Base-by-base conservation (phyloP, 2,329 filamentous ascomycete species). In the Pseudogymnoascus sp. region DNA sequence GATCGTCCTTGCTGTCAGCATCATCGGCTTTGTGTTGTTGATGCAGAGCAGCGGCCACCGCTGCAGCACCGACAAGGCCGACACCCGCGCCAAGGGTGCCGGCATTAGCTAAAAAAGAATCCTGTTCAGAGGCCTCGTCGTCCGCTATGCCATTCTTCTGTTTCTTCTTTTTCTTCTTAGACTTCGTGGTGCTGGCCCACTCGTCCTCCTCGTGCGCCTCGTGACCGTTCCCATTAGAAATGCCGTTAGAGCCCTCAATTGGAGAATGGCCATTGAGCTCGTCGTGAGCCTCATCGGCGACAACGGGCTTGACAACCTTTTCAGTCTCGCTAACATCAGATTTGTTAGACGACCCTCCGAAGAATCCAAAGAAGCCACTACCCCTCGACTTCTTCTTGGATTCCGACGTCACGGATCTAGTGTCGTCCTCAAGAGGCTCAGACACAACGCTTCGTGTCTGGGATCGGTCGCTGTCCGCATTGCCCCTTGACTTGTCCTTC, bases 41-140 rank as follows among this genome's bases (percentile, higher is more conserved):
- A 37, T 71, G 70, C 68, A 72, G 72, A 70, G 71, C 69, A 73
- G 75, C 76, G 71, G 69, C 68, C 69, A 71, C 69, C 66, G 71
- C 71, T 67, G 75, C 79, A 73, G 77, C 79, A 75, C 80, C 79
- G 77, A 78, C 80, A 75, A 82, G 73, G 82, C 85, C 85, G 84
- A 78, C 85, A 87, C 84, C 84, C 80, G 81, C 83, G 84, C 84
- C 84, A 84, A 82, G 79, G 81, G 81, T 87, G 81, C 78, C 84
- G 84, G 85, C 83, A 80, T 83, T 84, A 87, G 76, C 85, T 87
- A 87, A 86, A 86, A 87, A 87, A 87, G 84, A 84, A 77, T 81
- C 75, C 74, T 77, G 76, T 62, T 71, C 71, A 16, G 68, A 68
- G 64, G 69, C 68, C 40, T 65, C 62, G 63, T 67, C 70, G 61